Base-by-base conservation (phyloP, 768 basidiomycete genomes). In the Leccinum boreale region DNA sequence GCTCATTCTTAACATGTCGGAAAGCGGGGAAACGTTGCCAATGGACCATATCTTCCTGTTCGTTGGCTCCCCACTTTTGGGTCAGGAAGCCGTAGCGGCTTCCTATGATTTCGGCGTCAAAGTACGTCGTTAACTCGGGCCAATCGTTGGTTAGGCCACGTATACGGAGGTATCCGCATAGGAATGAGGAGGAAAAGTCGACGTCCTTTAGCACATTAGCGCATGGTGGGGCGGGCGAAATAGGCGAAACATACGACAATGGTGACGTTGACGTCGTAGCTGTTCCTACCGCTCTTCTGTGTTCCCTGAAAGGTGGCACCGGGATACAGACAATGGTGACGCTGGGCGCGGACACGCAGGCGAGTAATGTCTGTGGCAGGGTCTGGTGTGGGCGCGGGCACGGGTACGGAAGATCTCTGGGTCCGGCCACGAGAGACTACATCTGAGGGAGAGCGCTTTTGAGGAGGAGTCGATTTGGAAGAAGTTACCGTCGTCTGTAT, bases 21-120 rank as follows among this genome's bases (percentile, higher is more conserved):
- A 95, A 94, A 23, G 93, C 87, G 39, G 92, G 92, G 76, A 98
- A 98, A 46, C 94, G 85, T 36, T 84, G 82, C 95, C 95, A 98
- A 69, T 98, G 96, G 17, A 92, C 84, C 78, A 95, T 81, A 70
- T 98, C 96, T 66, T 95, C 92, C 59, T 87, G 82, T 71, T 95
- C 92, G 21, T 83, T 88, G 5, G 96, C 94, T 3, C 94, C 94
- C 89, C 90, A 94, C 58, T 89, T 86, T 65, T 85, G 81, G 5
- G 96, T 98, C 66, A 94, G 72, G 72, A 98, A 98, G 10, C 95
- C 96, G 70, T 94, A 86, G 21, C 90, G 85, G 58, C 81, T 85
- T 17, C 94, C 94, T 62, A 98, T 95, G 61, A 98, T 93, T 72
- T 98, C 93, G 50, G 94, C 95, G 67, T 94, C 92, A 73, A 98